Percentiles rank a stretch among this genome's conserved stretches.
These are phyloP conservation scores for Allantophomopsis lycopodina DNA, from an alignment of 2,329 filamentous ascomycete genomes.

Conservation along the genomic window DNA sequence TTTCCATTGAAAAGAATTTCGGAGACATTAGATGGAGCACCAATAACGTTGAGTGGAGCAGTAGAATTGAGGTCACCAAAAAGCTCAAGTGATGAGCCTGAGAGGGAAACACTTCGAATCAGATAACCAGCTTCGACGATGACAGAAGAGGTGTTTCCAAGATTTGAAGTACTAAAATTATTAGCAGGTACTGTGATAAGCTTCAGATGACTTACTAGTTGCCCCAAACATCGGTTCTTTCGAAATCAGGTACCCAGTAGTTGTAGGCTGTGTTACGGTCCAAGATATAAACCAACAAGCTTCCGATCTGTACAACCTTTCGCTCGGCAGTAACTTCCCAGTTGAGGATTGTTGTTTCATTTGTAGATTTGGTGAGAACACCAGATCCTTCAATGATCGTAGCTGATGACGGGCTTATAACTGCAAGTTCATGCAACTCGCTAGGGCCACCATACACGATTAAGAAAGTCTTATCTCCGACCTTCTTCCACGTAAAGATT, in stretches of 20 bases:
- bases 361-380: slow-evolving; percentile 19
- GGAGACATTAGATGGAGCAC: slow-evolving; percentile 36
- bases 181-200: neutral
- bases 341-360: slow-evolving; percentile 31
- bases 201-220: slow-evolving; percentile 12
- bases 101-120: slow-evolving; percentile 41
- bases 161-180: slow-evolving; percentile 11
- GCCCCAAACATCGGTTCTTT: slow-evolving; percentile 20
- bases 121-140: slow-evolving; percentile 54
- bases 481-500: slow-evolving; percentile 56
- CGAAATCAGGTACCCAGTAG: slow-evolving; percentile 51
- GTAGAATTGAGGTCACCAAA: slow-evolving; percentile 62
- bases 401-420: slow-evolving; percentile 22
- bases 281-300: slow-evolving; percentile 18
- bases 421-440: slow-evolving; percentile 49
- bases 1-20: slow-evolving; percentile 48
- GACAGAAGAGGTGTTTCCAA: slow-evolving; percentile 27
- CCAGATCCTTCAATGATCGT: slow-evolving; percentile 15
- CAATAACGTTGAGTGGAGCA: slow-evolving; percentile 53
- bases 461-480: slow-evolving; percentile 41
- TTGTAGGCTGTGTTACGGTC: slow-evolving; percentile 55
- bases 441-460: slow-evolving; percentile 48
- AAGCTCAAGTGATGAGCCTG: slow-evolving; percentile 42
- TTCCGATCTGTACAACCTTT: slow-evolving; percentile 33
- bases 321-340: slow-evolving; percentile 41